Percentiles rank a stretch among this genome's conserved stretches.
Conservation (phyloP, 208 protist genomes). For the Acanthamoeba sp. region DNA sequence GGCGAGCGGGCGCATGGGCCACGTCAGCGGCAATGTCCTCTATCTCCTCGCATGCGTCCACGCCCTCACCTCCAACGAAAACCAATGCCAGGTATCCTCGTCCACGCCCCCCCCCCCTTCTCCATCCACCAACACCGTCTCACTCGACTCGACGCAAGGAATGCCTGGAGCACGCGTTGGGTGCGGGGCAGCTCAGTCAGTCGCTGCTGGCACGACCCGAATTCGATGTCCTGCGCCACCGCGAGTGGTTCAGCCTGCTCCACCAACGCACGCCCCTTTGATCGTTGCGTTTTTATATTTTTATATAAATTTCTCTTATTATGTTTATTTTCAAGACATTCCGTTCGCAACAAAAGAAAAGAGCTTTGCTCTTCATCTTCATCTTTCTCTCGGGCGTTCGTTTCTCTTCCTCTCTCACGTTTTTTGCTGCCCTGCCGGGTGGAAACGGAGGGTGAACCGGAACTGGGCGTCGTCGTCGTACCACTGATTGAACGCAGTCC, state of each 20-base stretch:
- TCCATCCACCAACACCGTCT: too few relatives aligned
- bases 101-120: too few relatives aligned
- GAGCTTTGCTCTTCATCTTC: too few relatives aligned
- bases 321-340: too few relatives aligned
- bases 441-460: not conserved
- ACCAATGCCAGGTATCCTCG: not conserved
- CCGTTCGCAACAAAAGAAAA: too few relatives aligned
- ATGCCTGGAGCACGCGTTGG: not conserved
- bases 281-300: not conserved
- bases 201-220: not conserved
- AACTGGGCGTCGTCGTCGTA: constrained; percentile 21
- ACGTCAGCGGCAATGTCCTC: not conserved
- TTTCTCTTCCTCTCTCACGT: too few relatives aligned
- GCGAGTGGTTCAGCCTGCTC: not conserved
- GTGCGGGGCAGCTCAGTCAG: not conserved
- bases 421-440: too few relatives aligned
- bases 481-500: constrained; percentile 5
- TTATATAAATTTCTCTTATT: not conserved
- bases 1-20: not conserved
- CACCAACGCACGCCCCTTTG: not conserved
- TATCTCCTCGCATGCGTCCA: not conserved
- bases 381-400: too few relatives aligned
- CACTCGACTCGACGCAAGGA: not conserved
- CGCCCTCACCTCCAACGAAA: not conserved
- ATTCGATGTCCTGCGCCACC: not conserved